Evolutionary conservation across 768 basidiomycete species (phyloP).

Genomic region (Dioszegia hungarica): DNA sequence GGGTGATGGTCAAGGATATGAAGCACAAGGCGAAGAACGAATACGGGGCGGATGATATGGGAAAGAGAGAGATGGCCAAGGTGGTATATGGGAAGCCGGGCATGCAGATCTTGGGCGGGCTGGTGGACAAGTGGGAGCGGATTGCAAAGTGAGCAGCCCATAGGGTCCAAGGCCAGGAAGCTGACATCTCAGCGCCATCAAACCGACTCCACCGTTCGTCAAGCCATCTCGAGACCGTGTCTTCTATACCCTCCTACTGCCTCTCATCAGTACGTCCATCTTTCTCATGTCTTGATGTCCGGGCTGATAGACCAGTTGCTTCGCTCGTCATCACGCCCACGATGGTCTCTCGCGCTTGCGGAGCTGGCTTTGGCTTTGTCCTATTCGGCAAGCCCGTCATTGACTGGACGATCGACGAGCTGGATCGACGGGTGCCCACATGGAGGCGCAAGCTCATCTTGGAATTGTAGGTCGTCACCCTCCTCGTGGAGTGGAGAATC

Average conservation of each 20-base stretch:
- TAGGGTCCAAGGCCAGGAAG: background rate
- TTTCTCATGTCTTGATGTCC: background rate
- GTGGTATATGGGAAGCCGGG: conserved; percentile 47
- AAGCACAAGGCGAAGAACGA: conserved; percentile 45
- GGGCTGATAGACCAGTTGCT: conserved; percentile 21
- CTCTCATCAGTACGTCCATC: conserved; percentile 25
- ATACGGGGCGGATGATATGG: conserved; percentile 25
- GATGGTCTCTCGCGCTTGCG: conserved; percentile 40
- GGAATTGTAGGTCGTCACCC: conserved; percentile 44
- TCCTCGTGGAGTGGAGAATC: background rate
- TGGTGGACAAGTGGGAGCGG: conserved; percentile 52
- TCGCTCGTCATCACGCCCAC: conserved; percentile 44
- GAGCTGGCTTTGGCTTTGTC: conserved; percentile 38
- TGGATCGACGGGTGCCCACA: conserved; percentile 48
- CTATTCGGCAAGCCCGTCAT: conserved; percentile 53
- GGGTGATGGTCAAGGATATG: conserved; percentile 32
- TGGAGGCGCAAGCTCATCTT: conserved; percentile 51
- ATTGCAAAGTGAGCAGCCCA: conserved; percentile 43
- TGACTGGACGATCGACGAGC: conserved; percentile 33
- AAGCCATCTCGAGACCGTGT: conserved; percentile 42
- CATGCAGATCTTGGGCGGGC: conserved; percentile 49
- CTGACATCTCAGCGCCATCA: conserved; percentile 45
- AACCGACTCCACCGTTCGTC: conserved; percentile 51
- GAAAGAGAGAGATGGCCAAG: conserved; percentile 47
- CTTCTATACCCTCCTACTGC: conserved; percentile 40